Evolutionary conservation across 2,329 filamentous ascomycete genomes (phyloP).

Genomic region (Alternaria gansuensis): DNA sequence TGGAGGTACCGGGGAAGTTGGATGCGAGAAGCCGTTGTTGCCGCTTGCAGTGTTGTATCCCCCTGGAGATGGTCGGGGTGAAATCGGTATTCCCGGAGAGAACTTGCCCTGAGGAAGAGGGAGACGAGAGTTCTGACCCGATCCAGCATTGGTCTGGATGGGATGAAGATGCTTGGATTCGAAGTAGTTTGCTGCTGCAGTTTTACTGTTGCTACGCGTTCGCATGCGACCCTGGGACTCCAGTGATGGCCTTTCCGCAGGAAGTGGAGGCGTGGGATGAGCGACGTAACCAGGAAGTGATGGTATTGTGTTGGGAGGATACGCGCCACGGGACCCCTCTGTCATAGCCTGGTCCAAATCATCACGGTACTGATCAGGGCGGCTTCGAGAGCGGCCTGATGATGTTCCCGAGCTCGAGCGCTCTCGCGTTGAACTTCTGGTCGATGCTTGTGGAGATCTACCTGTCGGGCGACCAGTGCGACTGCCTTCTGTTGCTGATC

Average conservation of each 20-base stretch:
- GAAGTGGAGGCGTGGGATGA: conserved; percentile 41
- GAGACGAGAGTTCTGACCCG: conserved; percentile 36
- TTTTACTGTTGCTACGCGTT: conserved; percentile 52
- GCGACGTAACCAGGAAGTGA: conserved; percentile 48
- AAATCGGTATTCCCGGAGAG: conserved; percentile 47
- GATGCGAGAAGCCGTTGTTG: conserved; percentile 47
- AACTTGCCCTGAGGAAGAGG: conserved; percentile 38
- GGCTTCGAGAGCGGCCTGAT: conserved; percentile 64
- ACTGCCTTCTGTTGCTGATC: conserved; percentile 49
- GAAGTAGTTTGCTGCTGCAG: conserved; percentile 46
- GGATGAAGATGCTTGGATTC: conserved; percentile 52
- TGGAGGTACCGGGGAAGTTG: conserved; percentile 58
- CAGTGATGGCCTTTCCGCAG: conserved; percentile 38
- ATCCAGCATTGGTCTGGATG: conserved; percentile 43
- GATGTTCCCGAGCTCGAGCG: conserved; percentile 65
- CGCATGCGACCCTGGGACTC: conserved; percentile 42
- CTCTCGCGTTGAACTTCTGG: conserved; percentile 56
- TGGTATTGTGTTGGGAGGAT: conserved; percentile 46
- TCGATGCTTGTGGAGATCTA: conserved; percentile 53
- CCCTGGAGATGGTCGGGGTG: conserved; percentile 50
- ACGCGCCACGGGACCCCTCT: conserved; percentile 53
- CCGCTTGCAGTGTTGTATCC: conserved; percentile 47
- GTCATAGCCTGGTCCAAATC: conserved; percentile 62
- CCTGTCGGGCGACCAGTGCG: conserved; percentile 40
- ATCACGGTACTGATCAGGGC: conserved; percentile 59